phyloP scores from a whole-genome alignment of 257 asterid genomes.

The Forsythia viridissima region DNA sequence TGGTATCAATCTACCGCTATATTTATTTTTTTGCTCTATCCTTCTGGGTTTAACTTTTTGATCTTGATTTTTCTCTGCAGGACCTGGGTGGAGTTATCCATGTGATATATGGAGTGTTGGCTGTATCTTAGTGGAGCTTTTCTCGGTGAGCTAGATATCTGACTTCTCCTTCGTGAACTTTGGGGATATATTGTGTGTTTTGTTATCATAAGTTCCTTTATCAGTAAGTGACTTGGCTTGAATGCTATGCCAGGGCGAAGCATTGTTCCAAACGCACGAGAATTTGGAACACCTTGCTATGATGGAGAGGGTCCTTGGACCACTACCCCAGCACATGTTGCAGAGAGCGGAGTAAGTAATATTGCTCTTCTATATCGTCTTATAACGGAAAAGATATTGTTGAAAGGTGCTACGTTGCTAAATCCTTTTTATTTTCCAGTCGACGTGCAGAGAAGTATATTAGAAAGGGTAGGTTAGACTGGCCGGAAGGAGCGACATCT shows the following conservation, averaged over 20 bases:
- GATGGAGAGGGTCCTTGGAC: slow-evolving; percentile 95
- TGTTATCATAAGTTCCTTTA: not conserved
- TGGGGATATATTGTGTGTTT: not conserved
- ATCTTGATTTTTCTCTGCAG: not conserved
- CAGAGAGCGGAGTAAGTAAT: slow-evolving; percentile 71
- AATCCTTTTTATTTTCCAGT: slow-evolving; percentile 29
- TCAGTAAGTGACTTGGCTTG: not conserved
- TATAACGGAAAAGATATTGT: not conserved
- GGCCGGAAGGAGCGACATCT: slow-evolving; percentile 92
- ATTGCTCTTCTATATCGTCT: too few relatives aligned
- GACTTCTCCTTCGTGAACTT: not conserved
- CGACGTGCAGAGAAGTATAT: slow-evolving; percentile 74
- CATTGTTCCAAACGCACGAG: slow-evolving; percentile 89
- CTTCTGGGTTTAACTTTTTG: not conserved
- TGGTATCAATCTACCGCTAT: not conserved
- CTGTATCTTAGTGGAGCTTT: slow-evolving; percentile 16
- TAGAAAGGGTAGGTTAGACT: slow-evolving; percentile 72
- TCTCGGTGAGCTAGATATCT: not conserved
- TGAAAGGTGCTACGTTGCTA: not conserved
- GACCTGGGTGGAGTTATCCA: slow-evolving; percentile 15
- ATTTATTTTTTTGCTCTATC: not conserved
- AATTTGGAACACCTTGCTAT: slow-evolving; percentile 92
- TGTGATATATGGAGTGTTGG: slow-evolving; percentile 23
- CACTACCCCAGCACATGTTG: slow-evolving; percentile 74
- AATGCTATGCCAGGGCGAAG: slow-evolving; percentile 59